Conservation (phyloP, 2,329 filamentous ascomycete species). For the Botrytis medusae region DNA sequence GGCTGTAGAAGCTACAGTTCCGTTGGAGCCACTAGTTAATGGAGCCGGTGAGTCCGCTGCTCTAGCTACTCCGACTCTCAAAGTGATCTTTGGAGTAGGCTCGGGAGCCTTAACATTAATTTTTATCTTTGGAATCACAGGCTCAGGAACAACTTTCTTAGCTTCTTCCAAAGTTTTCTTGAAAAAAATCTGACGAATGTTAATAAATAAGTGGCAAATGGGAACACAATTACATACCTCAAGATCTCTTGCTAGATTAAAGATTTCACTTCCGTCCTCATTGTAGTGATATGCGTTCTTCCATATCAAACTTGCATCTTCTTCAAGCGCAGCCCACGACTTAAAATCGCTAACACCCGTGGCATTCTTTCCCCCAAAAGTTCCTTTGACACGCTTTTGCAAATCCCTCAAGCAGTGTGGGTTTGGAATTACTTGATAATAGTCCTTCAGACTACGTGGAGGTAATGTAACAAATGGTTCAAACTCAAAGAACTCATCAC, state of each 20-base stretch:
- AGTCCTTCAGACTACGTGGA: conserved; percentile 72
- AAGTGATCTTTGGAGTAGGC: conserved; percentile 64
- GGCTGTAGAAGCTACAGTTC: conserved; percentile 15
- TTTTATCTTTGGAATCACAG: conserved; percentile 67
- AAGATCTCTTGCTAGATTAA: conserved; percentile 71
- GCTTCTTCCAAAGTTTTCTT: conserved; percentile 67
- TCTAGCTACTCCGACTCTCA: conserved; percentile 57
- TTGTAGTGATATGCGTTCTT: conserved; percentile 87
- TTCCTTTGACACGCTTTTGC: conserved; percentile 73
- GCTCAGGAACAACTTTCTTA: conserved; percentile 69
- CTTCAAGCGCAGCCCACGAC: conserved; percentile 78
- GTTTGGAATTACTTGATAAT: conserved; percentile 80
- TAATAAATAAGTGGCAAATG: conserved; percentile 16
- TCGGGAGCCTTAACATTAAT: conserved; percentile 67
- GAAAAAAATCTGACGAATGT: conserved; percentile 61
- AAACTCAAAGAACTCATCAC: conserved; percentile 67
- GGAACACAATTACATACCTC: conserved; percentile 56
- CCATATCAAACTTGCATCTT: conserved; percentile 80
- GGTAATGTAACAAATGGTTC: conserved; percentile 78
- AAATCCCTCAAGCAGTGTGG: conserved; percentile 77
- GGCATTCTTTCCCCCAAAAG: conserved; percentile 65
- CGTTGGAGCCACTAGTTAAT: conserved; percentile 45
- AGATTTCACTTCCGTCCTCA: conserved; percentile 86
- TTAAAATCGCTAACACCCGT: conserved; percentile 68
- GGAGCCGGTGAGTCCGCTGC: conserved; percentile 54